Evolutionary conservation across 2,329 filamentous ascomycete species (phyloP).

Genomic region (Monosporascus sp.): DNA sequence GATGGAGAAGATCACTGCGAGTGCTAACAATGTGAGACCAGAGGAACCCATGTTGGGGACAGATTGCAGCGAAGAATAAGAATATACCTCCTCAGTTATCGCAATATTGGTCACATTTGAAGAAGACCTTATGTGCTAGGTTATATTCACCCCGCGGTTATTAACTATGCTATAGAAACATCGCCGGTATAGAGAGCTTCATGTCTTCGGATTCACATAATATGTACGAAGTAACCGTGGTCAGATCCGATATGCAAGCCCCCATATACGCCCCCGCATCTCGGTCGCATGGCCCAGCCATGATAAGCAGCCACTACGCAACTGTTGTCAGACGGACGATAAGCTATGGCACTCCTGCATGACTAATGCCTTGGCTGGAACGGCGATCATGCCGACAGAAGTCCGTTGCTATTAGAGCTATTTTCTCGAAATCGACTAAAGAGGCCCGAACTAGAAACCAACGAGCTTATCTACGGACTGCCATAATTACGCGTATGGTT

Average conservation of each 20-base stretch:
- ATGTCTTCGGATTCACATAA: no score
- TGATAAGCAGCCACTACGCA: not conserved
- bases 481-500: no score
- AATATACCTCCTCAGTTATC: not conserved
- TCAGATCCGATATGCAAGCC: not conserved
- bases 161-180: no score
- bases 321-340: not conserved
- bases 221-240: no score
- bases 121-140: no score
- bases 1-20: constrained; percentile 15
- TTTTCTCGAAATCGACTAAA: not conserved
- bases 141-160: no score
- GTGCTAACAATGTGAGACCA: constrained; percentile 12
- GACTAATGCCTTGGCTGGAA: not conserved
- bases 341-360: not conserved
- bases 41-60: constrained; percentile 8
- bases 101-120: not conserved
- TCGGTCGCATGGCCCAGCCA: not conserved
- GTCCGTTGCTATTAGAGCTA: not conserved
- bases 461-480: not conserved
- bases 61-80: not conserved
- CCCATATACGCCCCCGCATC: not conserved
- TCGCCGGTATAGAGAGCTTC: not conserved
- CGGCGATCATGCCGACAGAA: not conserved
- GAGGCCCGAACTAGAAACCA: not conserved